Conservation (phyloP, 2,329 filamentous ascomycete genomes). For the Aphanoascus verrucosus region DNA sequence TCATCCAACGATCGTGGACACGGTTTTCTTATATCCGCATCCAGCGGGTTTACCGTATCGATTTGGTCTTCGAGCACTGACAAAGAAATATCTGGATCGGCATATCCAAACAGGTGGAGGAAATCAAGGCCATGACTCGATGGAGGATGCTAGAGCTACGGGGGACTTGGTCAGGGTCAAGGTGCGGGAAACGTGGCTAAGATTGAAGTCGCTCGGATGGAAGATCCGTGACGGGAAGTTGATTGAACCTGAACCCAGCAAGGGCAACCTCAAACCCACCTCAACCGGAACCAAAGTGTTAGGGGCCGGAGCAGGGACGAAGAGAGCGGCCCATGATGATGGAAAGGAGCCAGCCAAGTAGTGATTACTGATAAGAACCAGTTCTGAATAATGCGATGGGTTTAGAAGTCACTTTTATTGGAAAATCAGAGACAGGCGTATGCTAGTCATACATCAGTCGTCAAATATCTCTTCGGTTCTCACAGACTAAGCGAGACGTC, state of each 20-base stretch:
- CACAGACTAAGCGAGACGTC: neutral
- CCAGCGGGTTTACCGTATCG: constrained; percentile 64
- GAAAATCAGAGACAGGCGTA: neutral
- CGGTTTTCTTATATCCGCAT: constrained; percentile 73
- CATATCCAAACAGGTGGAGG: constrained; percentile 64
- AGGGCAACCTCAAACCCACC: neutral
- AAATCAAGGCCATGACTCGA: constrained; percentile 68
- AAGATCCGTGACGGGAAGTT: constrained; percentile 41
- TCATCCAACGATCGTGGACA: constrained; percentile 77
- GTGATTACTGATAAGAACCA: neutral
- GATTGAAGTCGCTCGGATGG: constrained; percentile 59
- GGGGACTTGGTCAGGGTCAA: constrained; percentile 71
- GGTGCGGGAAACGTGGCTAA: constrained; percentile 59
- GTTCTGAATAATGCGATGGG: neutral
- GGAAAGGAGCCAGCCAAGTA: neutral
- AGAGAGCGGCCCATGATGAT: neutral
- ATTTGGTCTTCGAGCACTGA: constrained; percentile 64
- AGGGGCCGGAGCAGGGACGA: neutral
- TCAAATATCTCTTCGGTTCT: neutral
- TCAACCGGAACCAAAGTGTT: neutral
- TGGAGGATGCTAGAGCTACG: constrained; percentile 80
- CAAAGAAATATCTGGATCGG: constrained; percentile 56
- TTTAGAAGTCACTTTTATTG: neutral
- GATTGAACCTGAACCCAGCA: constrained; percentile 15
- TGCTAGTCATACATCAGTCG: neutral